Percentiles rank a stretch among this genome's conserved stretches.
phyloP scores from a whole-genome alignment of 2,329 filamentous ascomycete genomes.

The Ascochyta viciae-villosae region DNA sequence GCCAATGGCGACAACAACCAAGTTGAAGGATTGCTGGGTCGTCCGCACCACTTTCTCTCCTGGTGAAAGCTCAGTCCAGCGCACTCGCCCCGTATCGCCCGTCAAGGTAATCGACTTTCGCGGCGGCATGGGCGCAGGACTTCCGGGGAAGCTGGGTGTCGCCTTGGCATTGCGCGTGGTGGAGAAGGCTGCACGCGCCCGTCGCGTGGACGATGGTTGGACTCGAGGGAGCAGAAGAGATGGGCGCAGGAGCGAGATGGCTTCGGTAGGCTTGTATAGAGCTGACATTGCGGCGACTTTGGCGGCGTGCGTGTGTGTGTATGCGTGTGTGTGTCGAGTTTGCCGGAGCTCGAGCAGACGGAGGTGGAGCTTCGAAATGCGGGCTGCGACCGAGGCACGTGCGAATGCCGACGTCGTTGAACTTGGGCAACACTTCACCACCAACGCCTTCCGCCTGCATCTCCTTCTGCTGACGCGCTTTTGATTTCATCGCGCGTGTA shows the following conservation, averaged over 20 bases:
- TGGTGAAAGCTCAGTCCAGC: slow-evolving; percentile 78
- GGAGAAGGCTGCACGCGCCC: slow-evolving; percentile 36
- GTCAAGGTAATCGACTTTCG: slow-evolving; percentile 79
- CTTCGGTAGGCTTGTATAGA: slow-evolving; percentile 41
- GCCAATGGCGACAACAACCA: slow-evolving; percentile 77
- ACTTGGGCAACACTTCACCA: slow-evolving; percentile 23
- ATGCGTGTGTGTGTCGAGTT: neutral
- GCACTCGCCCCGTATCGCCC: slow-evolving; percentile 83
- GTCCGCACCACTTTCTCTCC: slow-evolving; percentile 83
- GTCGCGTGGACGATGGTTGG: slow-evolving; percentile 14
- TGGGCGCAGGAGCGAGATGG: slow-evolving; percentile 39
- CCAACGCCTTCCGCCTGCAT: neutral
- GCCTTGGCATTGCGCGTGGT: slow-evolving; percentile 33
- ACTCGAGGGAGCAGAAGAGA: slow-evolving; percentile 34
- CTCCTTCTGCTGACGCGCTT: neutral
- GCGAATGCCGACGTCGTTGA: slow-evolving; percentile 20
- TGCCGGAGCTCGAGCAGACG: neutral
- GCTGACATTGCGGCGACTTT: slow-evolving; percentile 32
- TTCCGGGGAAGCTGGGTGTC: slow-evolving; percentile 37
- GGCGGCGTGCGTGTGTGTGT: neutral
- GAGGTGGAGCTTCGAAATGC: slow-evolving; percentile 24
- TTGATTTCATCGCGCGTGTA: too few species aligned
- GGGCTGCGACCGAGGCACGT: slow-evolving; percentile 24
- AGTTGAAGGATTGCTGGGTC: slow-evolving; percentile 90
- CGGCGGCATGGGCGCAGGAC: slow-evolving; percentile 53